Base-by-base conservation (phyloP, 2,329 filamentous ascomycete species). In the Aspergillus viridinutans region DNA sequence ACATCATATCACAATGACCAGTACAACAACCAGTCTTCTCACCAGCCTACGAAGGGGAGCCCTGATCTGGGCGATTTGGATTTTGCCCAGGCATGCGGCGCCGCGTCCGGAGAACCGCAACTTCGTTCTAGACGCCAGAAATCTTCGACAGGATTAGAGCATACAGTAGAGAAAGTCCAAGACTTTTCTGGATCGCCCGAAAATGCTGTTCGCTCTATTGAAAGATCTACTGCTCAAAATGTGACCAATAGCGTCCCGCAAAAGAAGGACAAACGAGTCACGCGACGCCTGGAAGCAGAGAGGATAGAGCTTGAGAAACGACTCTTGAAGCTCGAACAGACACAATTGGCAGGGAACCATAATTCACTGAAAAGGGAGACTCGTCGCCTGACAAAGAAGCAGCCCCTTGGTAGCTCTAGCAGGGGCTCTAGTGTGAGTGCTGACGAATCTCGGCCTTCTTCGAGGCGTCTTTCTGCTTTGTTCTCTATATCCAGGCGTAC, bases 321-420 rank as follows among this genome's bases (percentile, higher is more conserved):
- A 14, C 25, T 67, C 12, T 52, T 61, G 23, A 63, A 62, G 26
- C 56, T 71, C 6, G 70, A 72, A 58, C 62, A 70, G 40, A 61
- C 50, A 49, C 63, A 63, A 53, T 53, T 49, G 47, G 62, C 49
- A 28, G 57, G 53, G 54, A 61, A 58, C 49, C 49, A 49, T 21
- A 57, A 43, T 17, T 25, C 52, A 21, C 28, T 59, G 47, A 68
- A 65, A 48, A 63, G 65, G 43, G 60, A 61, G 17, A 58, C 69
- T 32, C 70, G 69, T 2, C 71, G 72, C 32, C 61, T 74, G 17
- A 69, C 66, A 17, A 74, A 74, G 56, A 74, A 72, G 56, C 69
- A 72, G 47, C 70, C 71, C 1, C 48, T 69, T 3, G 60, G 58
- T 21, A 70, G 57, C 54, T 67, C 67, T 28, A 69, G 64, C 32